Evolutionary conservation across 768 basidiomycete species (phyloP).

Genomic region (Calocera cornea): DNA sequence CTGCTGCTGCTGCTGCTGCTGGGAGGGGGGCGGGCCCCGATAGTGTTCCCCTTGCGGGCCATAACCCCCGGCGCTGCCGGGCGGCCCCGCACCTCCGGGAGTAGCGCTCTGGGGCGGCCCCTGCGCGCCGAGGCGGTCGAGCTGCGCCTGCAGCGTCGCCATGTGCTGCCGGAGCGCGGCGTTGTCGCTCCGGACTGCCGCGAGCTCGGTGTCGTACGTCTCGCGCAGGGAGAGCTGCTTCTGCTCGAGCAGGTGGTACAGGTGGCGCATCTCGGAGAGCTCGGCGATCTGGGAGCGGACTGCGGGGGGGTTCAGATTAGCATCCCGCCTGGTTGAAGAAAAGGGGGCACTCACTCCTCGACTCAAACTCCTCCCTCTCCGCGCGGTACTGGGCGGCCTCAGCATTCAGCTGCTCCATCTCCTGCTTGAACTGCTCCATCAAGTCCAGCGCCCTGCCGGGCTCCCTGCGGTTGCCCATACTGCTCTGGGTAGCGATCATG

Average conservation of each 20-base stretch:
- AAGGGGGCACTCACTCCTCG: neutral
- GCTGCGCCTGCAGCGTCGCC: neutral
- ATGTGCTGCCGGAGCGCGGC: neutral
- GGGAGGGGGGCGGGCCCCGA: neutral
- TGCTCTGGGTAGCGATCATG: neutral
- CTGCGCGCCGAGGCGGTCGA: neutral
- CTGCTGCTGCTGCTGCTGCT: neutral
- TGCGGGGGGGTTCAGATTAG: neutral
- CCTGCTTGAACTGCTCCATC: neutral
- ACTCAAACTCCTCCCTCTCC: neutral
- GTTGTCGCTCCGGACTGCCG: neutral
- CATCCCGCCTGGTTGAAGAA: neutral
- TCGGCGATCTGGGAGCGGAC: neutral
- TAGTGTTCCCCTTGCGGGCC: neutral
- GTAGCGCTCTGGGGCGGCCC: neutral
- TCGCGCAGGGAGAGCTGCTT: conserved; percentile 4
- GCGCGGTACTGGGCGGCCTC: neutral
- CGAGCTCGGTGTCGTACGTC: neutral
- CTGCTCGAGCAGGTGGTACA: neutral
- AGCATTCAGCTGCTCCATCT: conserved; percentile 1
- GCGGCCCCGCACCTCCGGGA: neutral
- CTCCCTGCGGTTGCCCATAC: neutral
- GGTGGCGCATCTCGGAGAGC: neutral
- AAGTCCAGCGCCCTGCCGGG: neutral
- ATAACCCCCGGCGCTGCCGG: neutral